Base-by-base conservation (phyloP, 441 rosid genomes). In the Pelargonium exstipulatum region DNA sequence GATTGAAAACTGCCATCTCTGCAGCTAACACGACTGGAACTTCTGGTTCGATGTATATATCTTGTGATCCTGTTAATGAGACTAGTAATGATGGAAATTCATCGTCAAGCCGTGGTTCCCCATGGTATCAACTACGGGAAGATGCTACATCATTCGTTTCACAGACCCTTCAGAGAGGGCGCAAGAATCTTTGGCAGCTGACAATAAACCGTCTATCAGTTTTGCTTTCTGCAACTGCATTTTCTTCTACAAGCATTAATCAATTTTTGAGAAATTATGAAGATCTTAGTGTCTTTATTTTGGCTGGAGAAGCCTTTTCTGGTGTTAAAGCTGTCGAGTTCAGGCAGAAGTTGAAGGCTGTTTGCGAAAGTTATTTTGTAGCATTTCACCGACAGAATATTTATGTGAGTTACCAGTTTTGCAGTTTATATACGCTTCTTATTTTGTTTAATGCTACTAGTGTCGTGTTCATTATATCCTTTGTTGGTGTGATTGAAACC, bases 121-220 rank as follows among this genome's bases (percentile, higher is more conserved):
- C 97, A 35, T 89, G 98, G 99, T 95, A 90, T 81, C 89, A 87
- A 43, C 83, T 95, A 70, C 84, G 98, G 72, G 92, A 89, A 83
- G 99, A 95, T 78, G 95, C 94, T 58, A 90, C 91, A 60, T 78
- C 81, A 66, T 87, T 83, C 80, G 97, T 95, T 72, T 89, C 99
- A 68, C 90, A 88, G 73, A 89, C 93, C 49, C 97, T 95, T 81
- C 90, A 79, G 73, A 85, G 94, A 80, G 99, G 99, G 67, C 78
- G 97, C 20, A 90, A 83, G 81, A 90, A 92, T 85, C 93, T 95
- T 73, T 95, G 99, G 99, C 98, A 92, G 70, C 99, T 95, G 73
- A 90, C 88, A 40, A 89, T 97, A 68, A 95, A 96, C 81, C 87
- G 97, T 67, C 79, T 90, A 64, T 89, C 95, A 51, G 99, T 92